A percentile compares a stretch with the other conserved stretches of the same genome.
Conservation (phyloP, 2,329 filamentous ascomycete genomes). For the Teratosphaeria nubilosa region DNA sequence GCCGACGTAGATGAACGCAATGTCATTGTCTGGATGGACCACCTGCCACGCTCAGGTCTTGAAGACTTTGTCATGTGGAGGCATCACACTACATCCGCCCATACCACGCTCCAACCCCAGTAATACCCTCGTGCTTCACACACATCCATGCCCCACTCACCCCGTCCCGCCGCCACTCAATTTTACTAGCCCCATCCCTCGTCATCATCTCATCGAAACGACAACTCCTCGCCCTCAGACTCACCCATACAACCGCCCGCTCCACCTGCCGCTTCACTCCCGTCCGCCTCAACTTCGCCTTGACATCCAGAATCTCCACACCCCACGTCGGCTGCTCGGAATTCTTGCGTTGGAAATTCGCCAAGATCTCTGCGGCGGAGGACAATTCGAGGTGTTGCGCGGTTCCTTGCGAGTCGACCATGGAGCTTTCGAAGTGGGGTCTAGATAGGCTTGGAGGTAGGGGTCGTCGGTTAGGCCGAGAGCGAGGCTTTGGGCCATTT, state of each 20-base stretch:
- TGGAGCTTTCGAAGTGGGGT: background rate
- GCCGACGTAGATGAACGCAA: too few species aligned
- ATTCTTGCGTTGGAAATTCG: background rate
- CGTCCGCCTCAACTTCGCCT: background rate
- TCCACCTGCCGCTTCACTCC: background rate
- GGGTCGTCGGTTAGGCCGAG: background rate
- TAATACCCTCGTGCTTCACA: background rate
- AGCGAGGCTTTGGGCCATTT: background rate
- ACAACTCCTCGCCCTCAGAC: background rate
- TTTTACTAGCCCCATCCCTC: background rate
- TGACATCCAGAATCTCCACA: background rate
- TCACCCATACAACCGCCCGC: background rate
- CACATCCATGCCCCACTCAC: background rate
- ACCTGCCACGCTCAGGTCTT: too few species aligned
- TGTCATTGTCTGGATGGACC: too few species aligned
- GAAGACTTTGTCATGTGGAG: too few species aligned
- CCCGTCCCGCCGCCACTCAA: background rate
- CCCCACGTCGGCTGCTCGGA: background rate
- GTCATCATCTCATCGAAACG: background rate
- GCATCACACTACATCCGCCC: background rate
- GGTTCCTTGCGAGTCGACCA: background rate
- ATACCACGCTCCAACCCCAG: background rate
- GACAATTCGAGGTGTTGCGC: background rate
- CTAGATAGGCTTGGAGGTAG: background rate
- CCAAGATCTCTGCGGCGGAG: background rate